Conservation (phyloP, 1,139 yeast genomes). For the Sugiyamaella japonica region DNA sequence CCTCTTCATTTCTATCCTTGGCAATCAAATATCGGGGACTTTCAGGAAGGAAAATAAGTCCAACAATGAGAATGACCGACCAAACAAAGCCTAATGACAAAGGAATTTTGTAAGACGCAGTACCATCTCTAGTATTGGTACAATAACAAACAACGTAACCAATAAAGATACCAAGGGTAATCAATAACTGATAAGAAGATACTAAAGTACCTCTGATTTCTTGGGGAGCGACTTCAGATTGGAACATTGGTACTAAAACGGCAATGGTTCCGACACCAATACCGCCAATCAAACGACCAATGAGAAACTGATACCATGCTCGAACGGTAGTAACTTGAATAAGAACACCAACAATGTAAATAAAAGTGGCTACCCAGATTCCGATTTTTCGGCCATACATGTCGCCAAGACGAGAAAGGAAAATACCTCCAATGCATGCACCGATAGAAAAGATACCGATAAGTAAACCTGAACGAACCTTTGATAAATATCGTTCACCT, state of each 20-base stretch:
- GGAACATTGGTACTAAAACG: conserved; percentile 65
- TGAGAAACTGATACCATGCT: conserved; percentile 44
- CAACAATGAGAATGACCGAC: conserved; percentile 48
- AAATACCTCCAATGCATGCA: conserved; percentile 49
- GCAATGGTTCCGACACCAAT: conserved; percentile 70
- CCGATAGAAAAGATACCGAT: conserved; percentile 57
- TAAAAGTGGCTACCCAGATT: conserved; percentile 47
- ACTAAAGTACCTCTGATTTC: conserved; percentile 68
- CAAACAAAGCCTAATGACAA: conserved; percentile 50
- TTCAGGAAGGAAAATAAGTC: conserved; percentile 72
- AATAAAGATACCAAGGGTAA: conserved; percentile 66
- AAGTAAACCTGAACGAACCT: conserved; percentile 51
- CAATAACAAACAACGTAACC: conserved; percentile 70
- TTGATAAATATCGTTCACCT: conserved; percentile 38
- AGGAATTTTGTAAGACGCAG: conserved; percentile 67
- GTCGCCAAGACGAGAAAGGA: conserved; percentile 53
- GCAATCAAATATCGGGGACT: conserved; percentile 73
- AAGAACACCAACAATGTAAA: conserved; percentile 53
- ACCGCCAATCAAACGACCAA: conserved; percentile 55
- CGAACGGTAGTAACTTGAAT: conserved; percentile 52
- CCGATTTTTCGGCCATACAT: conserved; percentile 54
- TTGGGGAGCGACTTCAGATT: conserved; percentile 71
- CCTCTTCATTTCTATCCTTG: conserved; percentile 54
- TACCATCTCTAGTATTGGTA: conserved; percentile 51
- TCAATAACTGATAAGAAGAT: conserved; percentile 65